phyloP scores from a whole-genome alignment of 495 filamentous ascomycete species.

The Parathielavia appendiculata region DNA sequence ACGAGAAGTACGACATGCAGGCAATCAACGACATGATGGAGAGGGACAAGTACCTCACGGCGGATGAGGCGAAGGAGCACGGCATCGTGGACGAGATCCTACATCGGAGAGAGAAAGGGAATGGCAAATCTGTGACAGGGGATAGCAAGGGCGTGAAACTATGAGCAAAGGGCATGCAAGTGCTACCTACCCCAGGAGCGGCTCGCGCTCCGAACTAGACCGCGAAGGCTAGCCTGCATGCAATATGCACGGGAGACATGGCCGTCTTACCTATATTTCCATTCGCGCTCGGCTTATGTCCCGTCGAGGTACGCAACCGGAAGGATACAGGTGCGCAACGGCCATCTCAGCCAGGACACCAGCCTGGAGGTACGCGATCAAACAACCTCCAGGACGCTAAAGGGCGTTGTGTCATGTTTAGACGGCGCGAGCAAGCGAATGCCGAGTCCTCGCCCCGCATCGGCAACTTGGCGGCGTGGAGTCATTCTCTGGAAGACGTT shows the following conservation, averaged over 20 bases:
- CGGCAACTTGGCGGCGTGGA: background rate
- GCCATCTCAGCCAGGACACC: no score
- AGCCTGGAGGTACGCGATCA: no score
- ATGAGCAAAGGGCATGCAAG: conserved; percentile 17
- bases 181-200: background rate
- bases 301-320: background rate
- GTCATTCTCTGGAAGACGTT: background rate
- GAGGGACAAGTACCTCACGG: conserved; percentile 88
- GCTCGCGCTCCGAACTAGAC: background rate
- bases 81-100: conserved; percentile 91
- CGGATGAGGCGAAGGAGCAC: conserved; percentile 78
- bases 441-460: background rate
- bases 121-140: conserved; percentile 22
- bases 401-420: no score
- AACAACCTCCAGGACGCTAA: no score
- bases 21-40: conserved; percentile 95
- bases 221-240: background rate
- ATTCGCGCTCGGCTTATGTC: background rate
- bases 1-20: conserved; percentile 56
- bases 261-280: background rate
- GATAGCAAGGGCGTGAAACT: conserved; percentile 21
- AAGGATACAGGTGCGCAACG: background rate
- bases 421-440: no score
- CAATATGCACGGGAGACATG: background rate
- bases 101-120: conserved; percentile 40